These are phyloP conservation scores for Bacterosira constricta DNA, from an alignment of 108 stramenopile species.

Conservation along the genomic window DNA sequence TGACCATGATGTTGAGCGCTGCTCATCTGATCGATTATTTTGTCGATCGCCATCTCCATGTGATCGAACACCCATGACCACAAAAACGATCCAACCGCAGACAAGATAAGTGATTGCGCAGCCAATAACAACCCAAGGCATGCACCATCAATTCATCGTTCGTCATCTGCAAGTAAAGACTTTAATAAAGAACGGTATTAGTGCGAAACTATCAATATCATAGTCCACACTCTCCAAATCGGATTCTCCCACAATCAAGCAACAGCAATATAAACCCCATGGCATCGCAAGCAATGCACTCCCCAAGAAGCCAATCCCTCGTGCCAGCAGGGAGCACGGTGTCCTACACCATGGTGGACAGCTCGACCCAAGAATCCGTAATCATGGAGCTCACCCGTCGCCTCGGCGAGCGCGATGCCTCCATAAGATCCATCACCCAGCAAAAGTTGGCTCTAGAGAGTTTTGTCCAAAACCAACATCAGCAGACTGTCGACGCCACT, in stretches of 20 bases:
- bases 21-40: too few relatives aligned
- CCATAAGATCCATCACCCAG: conserved; percentile 3
- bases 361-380: conserved; percentile 12
- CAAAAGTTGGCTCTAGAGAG: not conserved
- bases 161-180: too few relatives aligned
- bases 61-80: too few relatives aligned
- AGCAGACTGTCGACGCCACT: not conserved
- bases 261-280: not conserved
- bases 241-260: not conserved
- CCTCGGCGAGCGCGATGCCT: conserved; percentile 9
- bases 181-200: not conserved
- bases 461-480: not conserved
- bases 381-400: conserved; percentile 15
- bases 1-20: too few relatives aligned
- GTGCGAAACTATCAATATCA: not conserved
- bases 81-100: too few relatives aligned
- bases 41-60: too few relatives aligned
- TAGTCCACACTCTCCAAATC: not conserved
- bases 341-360: not conserved
- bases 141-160: too few relatives aligned
- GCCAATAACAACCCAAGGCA: too few relatives aligned
- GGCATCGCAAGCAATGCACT: not conserved
- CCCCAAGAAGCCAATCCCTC: not conserved
- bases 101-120: too few relatives aligned
- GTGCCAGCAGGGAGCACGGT: not conserved